Evolutionary conservation across 2,329 filamentous ascomycete species (phyloP).

Genomic region (Emmonsiellopsis sp.): DNA sequence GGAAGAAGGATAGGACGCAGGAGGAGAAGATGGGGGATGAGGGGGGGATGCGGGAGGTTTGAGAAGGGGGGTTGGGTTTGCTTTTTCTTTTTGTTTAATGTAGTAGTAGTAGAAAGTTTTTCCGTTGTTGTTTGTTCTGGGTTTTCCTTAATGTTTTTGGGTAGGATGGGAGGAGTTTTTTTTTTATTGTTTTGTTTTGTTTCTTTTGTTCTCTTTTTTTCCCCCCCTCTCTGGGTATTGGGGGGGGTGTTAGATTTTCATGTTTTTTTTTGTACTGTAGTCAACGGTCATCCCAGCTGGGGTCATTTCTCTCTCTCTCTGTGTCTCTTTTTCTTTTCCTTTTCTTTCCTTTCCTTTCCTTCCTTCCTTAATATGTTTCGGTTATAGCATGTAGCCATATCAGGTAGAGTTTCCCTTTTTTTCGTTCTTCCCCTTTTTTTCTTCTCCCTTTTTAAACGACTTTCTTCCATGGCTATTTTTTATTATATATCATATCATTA

Average conservation of each 20-base stretch:
- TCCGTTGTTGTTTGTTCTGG: not conserved
- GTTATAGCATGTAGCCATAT: no score
- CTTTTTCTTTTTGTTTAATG: not conserved
- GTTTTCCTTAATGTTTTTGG: no score
- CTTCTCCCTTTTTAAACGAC: not conserved
- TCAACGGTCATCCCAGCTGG: no score
- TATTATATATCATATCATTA: no score
- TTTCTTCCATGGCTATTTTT: no score
- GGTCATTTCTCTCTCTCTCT: not conserved
- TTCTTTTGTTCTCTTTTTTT: constrained; percentile 1
- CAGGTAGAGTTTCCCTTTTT: not conserved
- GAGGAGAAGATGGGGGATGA: constrained; percentile 6
- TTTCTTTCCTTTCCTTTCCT: constrained; percentile 4
- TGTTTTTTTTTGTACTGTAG: no score
- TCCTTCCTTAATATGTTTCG: not conserved
- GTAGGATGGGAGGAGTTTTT: no score
- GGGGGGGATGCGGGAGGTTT: constrained; percentile 4
- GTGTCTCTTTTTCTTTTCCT: not conserved
- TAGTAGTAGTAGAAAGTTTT: no score
- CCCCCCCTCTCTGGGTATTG: no score
- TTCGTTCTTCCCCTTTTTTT: not conserved
- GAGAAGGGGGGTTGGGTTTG: not conserved
- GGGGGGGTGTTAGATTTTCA: no score
- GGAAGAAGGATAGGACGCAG: constrained; percentile 11
- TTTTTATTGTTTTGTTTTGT: constrained; percentile 1